Percentiles rank a stretch among this genome's conserved stretches.
These are phyloP conservation scores for Tetrapisispora taiwanensis DNA, from an alignment of 805 yeast species.

Conservation along the genomic window DNA sequence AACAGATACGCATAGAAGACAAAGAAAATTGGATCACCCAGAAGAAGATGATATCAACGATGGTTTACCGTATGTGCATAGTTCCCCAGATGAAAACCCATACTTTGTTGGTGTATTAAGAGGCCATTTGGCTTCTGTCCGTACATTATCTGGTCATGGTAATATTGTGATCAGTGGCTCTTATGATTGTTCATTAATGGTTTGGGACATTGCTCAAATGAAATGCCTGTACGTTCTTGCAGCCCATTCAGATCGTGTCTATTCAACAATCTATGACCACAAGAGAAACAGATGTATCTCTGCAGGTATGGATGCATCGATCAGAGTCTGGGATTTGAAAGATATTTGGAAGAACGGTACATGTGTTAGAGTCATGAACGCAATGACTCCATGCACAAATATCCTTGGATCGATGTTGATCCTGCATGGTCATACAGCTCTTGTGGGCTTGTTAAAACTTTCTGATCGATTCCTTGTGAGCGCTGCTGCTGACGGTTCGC, in stretches of 20 bases:
- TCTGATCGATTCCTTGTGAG: conserved; percentile 70
- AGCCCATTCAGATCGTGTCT: conserved; percentile 83
- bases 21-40: not conserved
- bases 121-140: conserved; percentile 76
- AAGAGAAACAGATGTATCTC: conserved; percentile 73
- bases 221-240: conserved; percentile 60
- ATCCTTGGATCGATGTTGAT: conserved; percentile 38
- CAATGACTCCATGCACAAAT: conserved; percentile 22
- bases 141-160: conserved; percentile 80
- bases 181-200: conserved; percentile 81
- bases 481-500: conserved; percentile 91
- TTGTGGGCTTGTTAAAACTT: conserved; percentile 79
- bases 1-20: conserved; percentile 25
- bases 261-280: conserved; percentile 73
- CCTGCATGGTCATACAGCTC: conserved; percentile 76
- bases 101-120: conserved; percentile 56
- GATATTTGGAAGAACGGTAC: conserved; percentile 49
- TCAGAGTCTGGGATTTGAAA: conserved; percentile 80
- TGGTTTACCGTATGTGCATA: conserved; percentile 23
- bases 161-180: conserved; percentile 80
- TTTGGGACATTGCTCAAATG: conserved; percentile 79
- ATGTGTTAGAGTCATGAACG: conserved; percentile 15
- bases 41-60: conserved; percentile 55
- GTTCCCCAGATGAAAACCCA: conserved; percentile 38
- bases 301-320: conserved; percentile 83